Percentiles rank a stretch among this genome's conserved stretches.
These are phyloP conservation scores for Metrosideros polymorpha DNA, from an alignment of 441 rosid genomes.

Conservation along the genomic window DNA sequence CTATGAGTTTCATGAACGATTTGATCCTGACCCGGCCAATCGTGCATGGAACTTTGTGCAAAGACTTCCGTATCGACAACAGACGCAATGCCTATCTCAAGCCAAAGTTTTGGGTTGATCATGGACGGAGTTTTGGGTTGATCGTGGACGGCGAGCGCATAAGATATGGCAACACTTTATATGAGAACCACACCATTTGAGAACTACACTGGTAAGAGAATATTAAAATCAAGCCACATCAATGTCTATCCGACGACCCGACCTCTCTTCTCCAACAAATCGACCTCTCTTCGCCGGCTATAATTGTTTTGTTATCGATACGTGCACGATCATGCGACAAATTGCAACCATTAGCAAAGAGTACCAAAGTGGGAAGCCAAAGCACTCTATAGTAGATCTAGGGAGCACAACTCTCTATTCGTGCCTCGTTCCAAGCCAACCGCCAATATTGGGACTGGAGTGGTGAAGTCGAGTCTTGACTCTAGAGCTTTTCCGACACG, in stretches of 20 bases:
- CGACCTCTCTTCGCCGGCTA: background rate
- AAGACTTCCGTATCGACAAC: background rate
- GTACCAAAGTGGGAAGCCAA: background rate
- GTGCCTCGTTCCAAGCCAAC: background rate
- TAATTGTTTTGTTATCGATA: fast-evolving
- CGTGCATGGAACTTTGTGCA: background rate
- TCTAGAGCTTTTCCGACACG: background rate
- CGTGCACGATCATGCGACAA: background rate
- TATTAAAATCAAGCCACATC: background rate
- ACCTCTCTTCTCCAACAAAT: background rate
- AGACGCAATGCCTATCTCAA: background rate
- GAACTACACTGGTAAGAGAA: background rate
- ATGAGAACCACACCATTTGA: background rate
- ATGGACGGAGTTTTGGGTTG: background rate
- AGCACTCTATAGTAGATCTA: background rate
- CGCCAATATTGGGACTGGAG: background rate
- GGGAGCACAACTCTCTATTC: background rate
- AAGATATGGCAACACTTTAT: background rate
- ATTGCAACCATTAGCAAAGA: too few relatives aligned
- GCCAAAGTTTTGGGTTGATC: background rate
- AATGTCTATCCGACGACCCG: background rate
- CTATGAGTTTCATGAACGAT: background rate
- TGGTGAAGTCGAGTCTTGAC: background rate
- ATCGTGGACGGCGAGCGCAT: background rate
- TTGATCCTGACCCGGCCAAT: background rate